Evolutionary conservation across 2,329 filamentous ascomycete genomes (phyloP).

Genomic region (Penicillium sp.): DNA sequence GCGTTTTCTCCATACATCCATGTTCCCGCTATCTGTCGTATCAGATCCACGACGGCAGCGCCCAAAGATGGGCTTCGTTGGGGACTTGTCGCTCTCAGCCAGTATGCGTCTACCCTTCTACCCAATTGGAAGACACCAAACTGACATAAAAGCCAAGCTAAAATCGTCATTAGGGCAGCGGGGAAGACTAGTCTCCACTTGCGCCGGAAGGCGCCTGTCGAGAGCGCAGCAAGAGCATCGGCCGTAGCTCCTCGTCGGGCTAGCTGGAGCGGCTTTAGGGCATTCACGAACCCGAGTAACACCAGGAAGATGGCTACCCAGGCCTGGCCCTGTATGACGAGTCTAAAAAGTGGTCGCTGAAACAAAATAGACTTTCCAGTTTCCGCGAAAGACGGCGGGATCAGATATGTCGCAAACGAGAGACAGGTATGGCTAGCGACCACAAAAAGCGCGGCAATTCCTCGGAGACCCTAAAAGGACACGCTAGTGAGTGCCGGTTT

Average conservation of each 20-base stretch:
- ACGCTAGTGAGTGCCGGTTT: neutral
- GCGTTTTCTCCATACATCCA: conserved; percentile 46
- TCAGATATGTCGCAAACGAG: conserved; percentile 45
- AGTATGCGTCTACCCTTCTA: conserved; percentile 51
- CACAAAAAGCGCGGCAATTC: conserved; percentile 48
- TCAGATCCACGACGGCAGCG: conserved; percentile 39
- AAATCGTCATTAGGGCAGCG: conserved; percentile 46
- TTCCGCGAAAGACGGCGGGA: conserved; percentile 41
- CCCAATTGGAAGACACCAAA: conserved; percentile 51
- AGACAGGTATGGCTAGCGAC: conserved; percentile 49
- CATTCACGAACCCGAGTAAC: conserved; percentile 57
- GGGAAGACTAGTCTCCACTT: conserved; percentile 53
- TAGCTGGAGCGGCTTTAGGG: conserved; percentile 52
- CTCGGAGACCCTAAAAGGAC: conserved; percentile 44
- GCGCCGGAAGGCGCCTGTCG: conserved; percentile 51
- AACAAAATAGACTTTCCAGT: conserved; percentile 43
- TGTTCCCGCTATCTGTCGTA: conserved; percentile 42
- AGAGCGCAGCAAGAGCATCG: conserved; percentile 47
- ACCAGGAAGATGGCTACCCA: conserved; percentile 60
- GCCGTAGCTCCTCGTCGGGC: conserved; percentile 48
- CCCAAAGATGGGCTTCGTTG: conserved; percentile 34
- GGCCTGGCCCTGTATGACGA: conserved; percentile 53
- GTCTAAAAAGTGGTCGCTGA: conserved; percentile 52
- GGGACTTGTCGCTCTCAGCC: conserved; percentile 47
- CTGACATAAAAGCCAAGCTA: conserved; percentile 50